A percentile compares a stretch with the other conserved stretches of the same genome.
Evolutionary conservation across 2,329 filamentous ascomycete genomes (phyloP).

Genomic region (Bipolaris bicolor): DNA sequence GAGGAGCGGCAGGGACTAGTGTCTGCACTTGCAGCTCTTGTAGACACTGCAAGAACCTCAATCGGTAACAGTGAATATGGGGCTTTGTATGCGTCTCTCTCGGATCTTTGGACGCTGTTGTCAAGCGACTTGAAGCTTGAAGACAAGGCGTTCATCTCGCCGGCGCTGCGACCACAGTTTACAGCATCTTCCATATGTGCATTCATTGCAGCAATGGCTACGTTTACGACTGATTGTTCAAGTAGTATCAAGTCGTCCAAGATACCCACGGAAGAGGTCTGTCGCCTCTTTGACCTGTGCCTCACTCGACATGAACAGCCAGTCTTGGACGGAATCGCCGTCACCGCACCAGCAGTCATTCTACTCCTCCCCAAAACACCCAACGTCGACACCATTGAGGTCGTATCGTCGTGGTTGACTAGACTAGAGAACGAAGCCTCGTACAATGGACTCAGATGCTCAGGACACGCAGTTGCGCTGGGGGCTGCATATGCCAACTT

Average conservation of each 20-base stretch:
- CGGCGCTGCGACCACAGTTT: constrained; percentile 65
- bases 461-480: constrained; percentile 54
- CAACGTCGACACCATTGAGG: constrained; percentile 14
- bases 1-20: constrained; percentile 74
- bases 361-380: constrained; percentile 23
- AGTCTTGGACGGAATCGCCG: constrained; percentile 40
- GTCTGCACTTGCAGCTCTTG: constrained; percentile 56
- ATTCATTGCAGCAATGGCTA: constrained; percentile 54
- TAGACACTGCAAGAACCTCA: constrained; percentile 13
- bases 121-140: constrained; percentile 44
- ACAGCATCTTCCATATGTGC: constrained; percentile 66
- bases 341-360: constrained; percentile 29
- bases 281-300: constrained; percentile 40
- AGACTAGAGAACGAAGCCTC: constrained; percentile 45
- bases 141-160: constrained; percentile 49
- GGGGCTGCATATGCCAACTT: constrained; percentile 47
- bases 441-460: constrained; percentile 50
- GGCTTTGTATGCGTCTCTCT: constrained; percentile 19
- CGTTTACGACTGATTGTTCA: constrained; percentile 17
- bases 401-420: constrained; percentile 40
- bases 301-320: constrained; percentile 45
- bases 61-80: not conserved
- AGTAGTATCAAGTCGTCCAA: constrained; percentile 7
- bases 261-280: constrained; percentile 26
- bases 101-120: constrained; percentile 41